Percentiles rank a stretch among this genome's conserved stretches.
phyloP scores from a whole-genome alignment of 1,284 basidiomycete genomes.

The Melanopsichium pennsylvanicum region DNA sequence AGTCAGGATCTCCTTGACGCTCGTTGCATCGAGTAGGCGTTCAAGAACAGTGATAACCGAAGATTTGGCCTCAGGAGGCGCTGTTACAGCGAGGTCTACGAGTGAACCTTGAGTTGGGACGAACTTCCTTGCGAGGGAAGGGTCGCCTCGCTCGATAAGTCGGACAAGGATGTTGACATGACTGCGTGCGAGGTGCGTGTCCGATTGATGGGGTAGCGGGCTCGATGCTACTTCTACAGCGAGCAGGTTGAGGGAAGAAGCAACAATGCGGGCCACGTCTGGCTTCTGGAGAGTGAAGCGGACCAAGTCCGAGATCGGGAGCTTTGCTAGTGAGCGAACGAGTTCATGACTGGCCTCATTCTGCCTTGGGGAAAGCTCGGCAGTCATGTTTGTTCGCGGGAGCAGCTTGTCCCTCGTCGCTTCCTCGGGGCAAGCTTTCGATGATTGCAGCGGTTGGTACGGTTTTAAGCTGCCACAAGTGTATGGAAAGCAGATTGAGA shows the following conservation, averaged over 20 bases:
- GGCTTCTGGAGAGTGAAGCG: slow-evolving; percentile 34
- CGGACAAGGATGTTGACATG: slow-evolving; percentile 31
- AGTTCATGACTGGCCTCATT: slow-evolving; percentile 13
- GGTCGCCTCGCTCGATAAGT: slow-evolving; percentile 45
- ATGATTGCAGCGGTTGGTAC: too few species aligned
- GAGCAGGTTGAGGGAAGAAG: slow-evolving; percentile 26
- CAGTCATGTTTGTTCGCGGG: slow-evolving; percentile 4
- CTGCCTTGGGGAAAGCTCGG: neutral
- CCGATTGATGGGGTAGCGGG: neutral
- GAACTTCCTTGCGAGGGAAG: slow-evolving; percentile 40
- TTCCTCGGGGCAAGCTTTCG: too few species aligned
- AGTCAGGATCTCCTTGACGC: slow-evolving; percentile 22
- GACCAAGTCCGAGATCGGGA: slow-evolving; percentile 22
- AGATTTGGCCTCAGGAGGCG: slow-evolving; percentile 1
- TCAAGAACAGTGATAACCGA: slow-evolving; percentile 16
- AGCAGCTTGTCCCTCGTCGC: too few species aligned
- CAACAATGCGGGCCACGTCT: slow-evolving; percentile 22
- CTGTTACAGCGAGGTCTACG: slow-evolving; percentile 35
- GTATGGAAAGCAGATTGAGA: too few species aligned
- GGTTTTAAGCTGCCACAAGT: too few species aligned
- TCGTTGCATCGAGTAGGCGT: slow-evolving; percentile 35
- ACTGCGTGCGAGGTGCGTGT: neutral
- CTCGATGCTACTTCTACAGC: slow-evolving; percentile 14
- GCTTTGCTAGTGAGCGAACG: slow-evolving; percentile 9
- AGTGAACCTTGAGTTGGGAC: slow-evolving; percentile 39